These are phyloP conservation scores for Ceratonia siliqua DNA, from an alignment of 306 rosid genomes.

Conservation along the genomic window DNA sequence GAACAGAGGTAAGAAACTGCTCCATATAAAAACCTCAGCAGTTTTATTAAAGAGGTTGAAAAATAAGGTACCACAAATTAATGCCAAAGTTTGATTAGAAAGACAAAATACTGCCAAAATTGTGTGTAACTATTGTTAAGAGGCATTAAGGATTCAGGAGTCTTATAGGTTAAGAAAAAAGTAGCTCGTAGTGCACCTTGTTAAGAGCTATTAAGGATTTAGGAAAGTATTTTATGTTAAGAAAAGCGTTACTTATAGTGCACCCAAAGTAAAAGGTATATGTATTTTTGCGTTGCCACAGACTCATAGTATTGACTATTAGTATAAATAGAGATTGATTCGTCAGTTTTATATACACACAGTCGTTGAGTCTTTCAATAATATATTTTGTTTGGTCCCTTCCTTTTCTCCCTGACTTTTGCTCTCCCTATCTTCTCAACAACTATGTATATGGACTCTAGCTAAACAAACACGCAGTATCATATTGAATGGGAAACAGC, in stretches of 20 bases:
- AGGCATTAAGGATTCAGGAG: background rate
- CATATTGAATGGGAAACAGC: background rate
- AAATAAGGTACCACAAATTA: background rate
- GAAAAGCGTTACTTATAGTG: background rate
- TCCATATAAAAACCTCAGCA: background rate
- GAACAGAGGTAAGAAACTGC: background rate
- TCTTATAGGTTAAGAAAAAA: background rate
- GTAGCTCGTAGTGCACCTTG: background rate
- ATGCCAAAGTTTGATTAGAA: slow-evolving; percentile 14
- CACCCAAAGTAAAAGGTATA: background rate
- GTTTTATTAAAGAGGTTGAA: background rate
- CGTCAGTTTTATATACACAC: background rate
- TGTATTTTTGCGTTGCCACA: background rate
- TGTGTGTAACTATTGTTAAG: slow-evolving; percentile 1
- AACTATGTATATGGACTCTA: background rate
- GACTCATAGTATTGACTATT: background rate
- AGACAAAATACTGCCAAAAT: background rate
- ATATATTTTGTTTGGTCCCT: background rate
- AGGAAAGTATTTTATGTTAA: background rate
- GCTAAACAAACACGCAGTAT: background rate
- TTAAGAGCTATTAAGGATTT: background rate
- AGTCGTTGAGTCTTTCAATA: background rate
- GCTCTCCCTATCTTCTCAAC: background rate
- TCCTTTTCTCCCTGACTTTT: background rate
- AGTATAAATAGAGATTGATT: background rate